Conservation (phyloP, 2,329 filamentous ascomycete genomes). For the Coniochaeta sp. region DNA sequence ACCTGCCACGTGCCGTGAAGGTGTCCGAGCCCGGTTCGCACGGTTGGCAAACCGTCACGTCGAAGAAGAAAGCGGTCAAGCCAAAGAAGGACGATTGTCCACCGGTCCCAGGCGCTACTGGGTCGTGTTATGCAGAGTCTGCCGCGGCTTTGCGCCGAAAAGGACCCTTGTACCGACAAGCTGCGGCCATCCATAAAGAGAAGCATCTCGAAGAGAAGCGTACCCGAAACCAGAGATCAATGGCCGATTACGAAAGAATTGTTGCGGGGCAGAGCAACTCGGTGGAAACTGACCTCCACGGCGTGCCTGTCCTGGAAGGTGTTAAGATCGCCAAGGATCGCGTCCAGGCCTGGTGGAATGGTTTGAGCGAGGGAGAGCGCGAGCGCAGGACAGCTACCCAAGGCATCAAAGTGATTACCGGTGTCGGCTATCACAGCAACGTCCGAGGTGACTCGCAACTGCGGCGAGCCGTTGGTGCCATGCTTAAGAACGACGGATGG, state of each 20-base stretch:
- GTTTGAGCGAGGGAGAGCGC: conserved; percentile 57
- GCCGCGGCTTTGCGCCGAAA: conserved; percentile 32
- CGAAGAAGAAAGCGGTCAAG: neutral
- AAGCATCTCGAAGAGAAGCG: conserved; percentile 58
- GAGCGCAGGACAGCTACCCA: conserved; percentile 32
- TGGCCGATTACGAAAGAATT: conserved; percentile 51
- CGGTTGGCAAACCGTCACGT: neutral
- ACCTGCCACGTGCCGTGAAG: neutral
- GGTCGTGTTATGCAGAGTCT: conserved; percentile 23
- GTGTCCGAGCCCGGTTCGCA: neutral
- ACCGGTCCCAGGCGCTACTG: neutral
- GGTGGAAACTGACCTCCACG: conserved; percentile 69
- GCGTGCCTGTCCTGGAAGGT: conserved; percentile 73
- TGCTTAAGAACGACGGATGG: conserved; percentile 75
- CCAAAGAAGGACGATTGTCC: neutral
- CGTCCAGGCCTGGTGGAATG: conserved; percentile 70
- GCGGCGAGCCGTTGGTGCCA: conserved; percentile 71
- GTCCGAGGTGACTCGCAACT: conserved; percentile 64
- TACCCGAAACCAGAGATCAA: neutral
- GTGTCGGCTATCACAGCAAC: conserved; percentile 69
- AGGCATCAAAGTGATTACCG: conserved; percentile 69
- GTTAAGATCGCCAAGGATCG: conserved; percentile 66
- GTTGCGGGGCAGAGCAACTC: conserved; percentile 60
- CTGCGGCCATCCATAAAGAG: conserved; percentile 68
- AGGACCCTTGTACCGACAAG: conserved; percentile 66